Conservation (phyloP, 805 yeast genomes). For the Starmerella vaccinii region DNA sequence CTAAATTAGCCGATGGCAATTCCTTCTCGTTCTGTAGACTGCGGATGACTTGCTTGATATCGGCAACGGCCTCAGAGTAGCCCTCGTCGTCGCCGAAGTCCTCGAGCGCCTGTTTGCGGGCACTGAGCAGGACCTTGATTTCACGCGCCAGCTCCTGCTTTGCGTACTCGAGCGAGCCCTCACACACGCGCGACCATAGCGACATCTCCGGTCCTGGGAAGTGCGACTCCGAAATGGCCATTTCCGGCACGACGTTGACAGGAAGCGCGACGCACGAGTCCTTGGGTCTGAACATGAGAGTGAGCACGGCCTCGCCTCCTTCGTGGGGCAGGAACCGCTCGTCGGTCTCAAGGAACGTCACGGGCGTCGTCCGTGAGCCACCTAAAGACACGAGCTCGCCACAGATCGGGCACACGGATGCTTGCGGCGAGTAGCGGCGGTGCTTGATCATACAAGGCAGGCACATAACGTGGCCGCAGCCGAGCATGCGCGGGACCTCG, state of each 20-base stretch:
- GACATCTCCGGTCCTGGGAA: conserved; percentile 31
- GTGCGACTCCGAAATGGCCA: neutral
- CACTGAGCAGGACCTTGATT: conserved; percentile 41
- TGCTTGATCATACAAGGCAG: conserved; percentile 67
- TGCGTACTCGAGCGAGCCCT: conserved; percentile 49
- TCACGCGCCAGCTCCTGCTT: conserved; percentile 51
- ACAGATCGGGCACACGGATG: conserved; percentile 24
- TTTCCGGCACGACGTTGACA: conserved; percentile 8
- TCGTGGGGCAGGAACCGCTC: conserved; percentile 19
- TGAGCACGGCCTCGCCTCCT: conserved; percentile 23
- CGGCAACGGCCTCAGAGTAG: conserved; percentile 17
- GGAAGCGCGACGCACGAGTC: conserved; percentile 17
- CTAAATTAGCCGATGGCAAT: neutral
- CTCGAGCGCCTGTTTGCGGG: conserved; percentile 42
- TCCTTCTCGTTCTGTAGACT: conserved; percentile 1
- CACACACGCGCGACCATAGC: conserved; percentile 56
- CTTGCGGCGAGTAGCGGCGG: conserved; percentile 36
- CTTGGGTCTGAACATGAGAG: conserved; percentile 17
- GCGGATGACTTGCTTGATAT: conserved; percentile 10
- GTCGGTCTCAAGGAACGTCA: conserved; percentile 19
- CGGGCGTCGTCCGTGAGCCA: conserved; percentile 15
- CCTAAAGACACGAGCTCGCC: conserved; percentile 14
- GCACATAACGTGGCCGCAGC: conserved; percentile 91
- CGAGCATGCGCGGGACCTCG: conserved; percentile 87
- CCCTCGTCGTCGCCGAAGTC: conserved; percentile 22